phyloP scores from a whole-genome alignment of 1,284 basidiomycete species.

The Tylopilus orsonianus region DNA sequence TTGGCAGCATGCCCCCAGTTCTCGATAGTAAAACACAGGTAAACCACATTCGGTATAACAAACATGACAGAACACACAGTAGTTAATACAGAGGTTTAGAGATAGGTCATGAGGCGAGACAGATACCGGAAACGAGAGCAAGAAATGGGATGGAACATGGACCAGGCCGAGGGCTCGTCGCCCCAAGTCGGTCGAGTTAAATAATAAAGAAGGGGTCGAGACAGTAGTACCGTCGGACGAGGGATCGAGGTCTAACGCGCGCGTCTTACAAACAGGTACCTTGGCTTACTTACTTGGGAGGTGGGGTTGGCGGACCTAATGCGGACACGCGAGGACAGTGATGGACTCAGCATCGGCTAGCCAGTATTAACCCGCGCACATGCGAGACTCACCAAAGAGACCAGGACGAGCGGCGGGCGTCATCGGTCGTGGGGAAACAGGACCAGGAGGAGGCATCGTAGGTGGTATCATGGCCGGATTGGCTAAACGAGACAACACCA shows the following conservation, averaged over 20 bases:
- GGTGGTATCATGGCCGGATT: conserved; percentile 59
- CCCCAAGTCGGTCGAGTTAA: not conserved
- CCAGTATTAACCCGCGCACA: not conserved
- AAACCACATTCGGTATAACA: conserved; percentile 4
- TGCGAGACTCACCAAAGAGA: conserved; percentile 53
- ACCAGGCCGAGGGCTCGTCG: not conserved
- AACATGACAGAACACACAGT: conserved; percentile 3
- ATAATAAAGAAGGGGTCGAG: conserved; percentile 10
- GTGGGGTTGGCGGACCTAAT: conserved; percentile 57
- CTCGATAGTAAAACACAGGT: not conserved
- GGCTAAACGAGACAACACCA: conserved; percentile 38
- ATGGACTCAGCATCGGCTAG: not conserved
- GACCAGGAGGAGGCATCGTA: conserved; percentile 36
- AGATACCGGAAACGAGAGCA: not conserved
- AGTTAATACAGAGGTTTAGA: conserved; percentile 8
- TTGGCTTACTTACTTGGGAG: conserved; percentile 48
- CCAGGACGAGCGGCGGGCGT: conserved; percentile 53
- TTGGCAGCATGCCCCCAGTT: too few species aligned
- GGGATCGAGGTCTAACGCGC: not conserved
- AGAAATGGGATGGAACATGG: not conserved
- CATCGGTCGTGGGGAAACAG: conserved; percentile 39
- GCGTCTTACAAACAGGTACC: not conserved
- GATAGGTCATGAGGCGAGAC: not conserved
- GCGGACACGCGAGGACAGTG: not conserved
- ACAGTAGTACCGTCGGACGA: not conserved